Evolutionary conservation across 768 basidiomycete species (phyloP).

Genomic region (Trametes meyenii): DNA sequence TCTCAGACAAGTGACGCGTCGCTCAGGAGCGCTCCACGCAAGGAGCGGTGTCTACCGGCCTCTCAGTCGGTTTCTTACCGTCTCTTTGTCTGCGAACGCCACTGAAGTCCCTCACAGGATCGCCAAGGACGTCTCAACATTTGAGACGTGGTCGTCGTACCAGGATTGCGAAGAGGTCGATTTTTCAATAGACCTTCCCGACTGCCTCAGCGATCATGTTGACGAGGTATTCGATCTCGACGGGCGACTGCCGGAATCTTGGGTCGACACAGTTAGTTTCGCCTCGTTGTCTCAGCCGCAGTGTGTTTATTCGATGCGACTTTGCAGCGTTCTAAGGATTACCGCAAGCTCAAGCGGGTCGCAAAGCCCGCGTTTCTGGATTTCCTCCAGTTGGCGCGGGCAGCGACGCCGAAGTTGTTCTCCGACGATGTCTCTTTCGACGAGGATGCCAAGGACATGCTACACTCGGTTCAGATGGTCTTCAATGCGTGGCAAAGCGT

Average conservation of each 20-base stretch:
- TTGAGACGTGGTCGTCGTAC: conserved; percentile 54
- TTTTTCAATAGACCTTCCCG: conserved; percentile 45
- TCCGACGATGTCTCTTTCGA: conserved; percentile 28
- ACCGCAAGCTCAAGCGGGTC: conserved; percentile 29
- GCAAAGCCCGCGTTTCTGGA: conserved; percentile 33
- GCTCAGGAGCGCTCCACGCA: background rate
- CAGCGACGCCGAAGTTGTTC: conserved; percentile 45
- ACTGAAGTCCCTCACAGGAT: conserved; percentile 11
- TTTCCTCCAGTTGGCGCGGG: conserved; percentile 39
- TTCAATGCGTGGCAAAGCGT: conserved; percentile 50
- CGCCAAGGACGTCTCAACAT: conserved; percentile 26
- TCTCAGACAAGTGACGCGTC: background rate
- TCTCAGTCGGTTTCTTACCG: conserved; percentile 3
- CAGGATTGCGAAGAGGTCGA: conserved; percentile 55
- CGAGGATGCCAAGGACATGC: conserved; percentile 29
- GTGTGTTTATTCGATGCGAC: background rate
- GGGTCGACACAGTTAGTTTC: conserved; percentile 44
- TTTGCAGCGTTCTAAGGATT: conserved; percentile 9
- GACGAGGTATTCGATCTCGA: conserved; percentile 42
- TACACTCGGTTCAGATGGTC: conserved; percentile 45
- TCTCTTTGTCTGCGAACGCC: background rate
- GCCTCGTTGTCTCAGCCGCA: background rate
- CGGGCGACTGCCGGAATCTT: conserved; percentile 42
- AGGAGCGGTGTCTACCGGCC: background rate
- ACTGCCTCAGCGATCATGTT: conserved; percentile 40